These are phyloP conservation scores for Candida endomychidarum DNA, from an alignment of 805 yeast species.

Conservation along the genomic window DNA sequence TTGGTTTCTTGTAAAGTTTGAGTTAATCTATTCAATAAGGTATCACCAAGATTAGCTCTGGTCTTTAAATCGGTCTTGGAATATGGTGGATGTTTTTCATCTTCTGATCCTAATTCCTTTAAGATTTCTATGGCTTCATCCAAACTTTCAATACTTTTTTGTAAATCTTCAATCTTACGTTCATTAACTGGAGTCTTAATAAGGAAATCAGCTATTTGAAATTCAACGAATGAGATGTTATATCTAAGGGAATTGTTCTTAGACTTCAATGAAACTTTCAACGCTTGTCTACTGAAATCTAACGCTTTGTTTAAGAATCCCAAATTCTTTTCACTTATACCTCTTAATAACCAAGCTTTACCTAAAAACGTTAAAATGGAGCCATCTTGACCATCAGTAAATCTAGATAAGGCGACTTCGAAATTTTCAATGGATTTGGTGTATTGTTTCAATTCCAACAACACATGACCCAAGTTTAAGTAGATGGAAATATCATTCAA, in stretches of 20 bases:
- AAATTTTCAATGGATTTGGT: slow-evolving; percentile 87
- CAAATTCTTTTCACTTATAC: slow-evolving; percentile 61
- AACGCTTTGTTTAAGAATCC: slow-evolving; percentile 62
- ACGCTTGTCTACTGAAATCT: slow-evolving; percentile 61
- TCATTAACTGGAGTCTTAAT: slow-evolving; percentile 57
- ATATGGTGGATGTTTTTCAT: slow-evolving; percentile 66
- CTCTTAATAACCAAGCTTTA: slow-evolving; percentile 85
- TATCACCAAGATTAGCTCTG: slow-evolving; percentile 84
- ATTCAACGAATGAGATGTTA: slow-evolving; percentile 80
- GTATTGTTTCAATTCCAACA: slow-evolving; percentile 77
- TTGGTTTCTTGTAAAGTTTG: slow-evolving; percentile 71
- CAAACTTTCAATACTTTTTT: slow-evolving; percentile 54
- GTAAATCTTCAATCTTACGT: slow-evolving; percentile 63
- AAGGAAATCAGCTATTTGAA: slow-evolving; percentile 82
- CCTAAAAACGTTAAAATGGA: slow-evolving; percentile 73
- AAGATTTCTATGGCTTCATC: slow-evolving; percentile 60
- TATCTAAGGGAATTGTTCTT: slow-evolving; percentile 53
- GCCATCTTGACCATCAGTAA: slow-evolving; percentile 61
- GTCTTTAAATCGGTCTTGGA: slow-evolving; percentile 77
- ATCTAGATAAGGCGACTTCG: slow-evolving; percentile 72
- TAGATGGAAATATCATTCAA: slow-evolving; percentile 79
- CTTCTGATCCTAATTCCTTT: slow-evolving; percentile 53
- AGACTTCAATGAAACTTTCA: slow-evolving; percentile 26
- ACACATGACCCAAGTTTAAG: slow-evolving; percentile 85
- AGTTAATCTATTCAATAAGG: slow-evolving; percentile 70